Evolutionary conservation across 495 filamentous ascomycete genomes (phyloP), one percentile per base, ranked within the genome.

Genomic region (Daldinia decipiens): DNA sequence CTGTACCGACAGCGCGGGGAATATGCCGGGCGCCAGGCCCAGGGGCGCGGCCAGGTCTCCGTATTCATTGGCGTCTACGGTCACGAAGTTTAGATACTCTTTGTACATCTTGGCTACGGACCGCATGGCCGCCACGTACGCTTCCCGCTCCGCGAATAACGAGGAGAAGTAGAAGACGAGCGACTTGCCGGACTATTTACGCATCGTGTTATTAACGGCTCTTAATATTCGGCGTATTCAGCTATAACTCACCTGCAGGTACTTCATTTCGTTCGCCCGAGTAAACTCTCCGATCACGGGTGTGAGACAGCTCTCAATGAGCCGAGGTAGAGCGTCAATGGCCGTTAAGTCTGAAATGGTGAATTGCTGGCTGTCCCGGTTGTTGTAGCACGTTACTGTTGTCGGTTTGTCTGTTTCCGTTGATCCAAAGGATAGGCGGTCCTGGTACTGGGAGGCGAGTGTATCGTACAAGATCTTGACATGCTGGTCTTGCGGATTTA

Each of bases 61-160:
- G 69, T 85, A 86, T 62, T 87, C 84, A 8, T 74, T 47, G 1
- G 79, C 76, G 59, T 84, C 81, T 0, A 83, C 80, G 12, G 82
- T 82, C 6, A 80, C 80, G 62, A 87, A 84, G 55, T 62, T 75
- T 7, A 86, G 70, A 43, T 82, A 85, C 4, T 86, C 80, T 38
- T 73, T 57, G 71, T 84, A 85, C 71, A 82, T 84, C 65, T 80
- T 81, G 4, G 84, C 84, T 0, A 86, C 66, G 0, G 80, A 79
- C 1, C 77, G 75, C 47, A 86, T 76, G 13, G 76, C 66, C 3
- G 56, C 27, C 17, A 77, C 69, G 58, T 80, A 81, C 1, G 55
- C 61, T 6, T 77, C 77, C 0, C 75, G 73, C 12, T 80, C 73
- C 6, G 34, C 21, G 11, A 68, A 39, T 7, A 63, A 74, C 5